phyloP scores from a whole-genome alignment of 768 basidiomycete genomes.

The Leccinum fibrillosum region DNA sequence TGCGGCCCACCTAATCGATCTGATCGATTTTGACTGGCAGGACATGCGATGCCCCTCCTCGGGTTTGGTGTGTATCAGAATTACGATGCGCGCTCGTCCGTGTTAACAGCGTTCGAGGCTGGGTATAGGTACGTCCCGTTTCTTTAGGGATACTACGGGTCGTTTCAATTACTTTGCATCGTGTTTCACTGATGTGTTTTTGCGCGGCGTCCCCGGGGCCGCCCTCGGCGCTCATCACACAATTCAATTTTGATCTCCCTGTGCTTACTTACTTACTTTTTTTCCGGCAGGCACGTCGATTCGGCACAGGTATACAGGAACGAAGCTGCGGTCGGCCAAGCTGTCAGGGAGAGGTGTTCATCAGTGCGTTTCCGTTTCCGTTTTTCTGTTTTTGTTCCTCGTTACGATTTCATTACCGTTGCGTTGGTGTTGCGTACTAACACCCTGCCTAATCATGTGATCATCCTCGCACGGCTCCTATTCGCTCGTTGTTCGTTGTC shows the following conservation, averaged over 20 bases:
- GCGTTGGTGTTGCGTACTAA: not conserved
- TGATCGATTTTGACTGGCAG: conserved; percentile 27
- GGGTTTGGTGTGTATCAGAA: conserved; percentile 76
- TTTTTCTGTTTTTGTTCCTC: not conserved
- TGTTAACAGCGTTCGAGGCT: conserved; percentile 56
- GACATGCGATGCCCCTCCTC: conserved; percentile 57
- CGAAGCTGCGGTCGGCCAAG: conserved; percentile 59
- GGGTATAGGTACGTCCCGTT: conserved; percentile 54
- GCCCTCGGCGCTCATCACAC: not conserved
- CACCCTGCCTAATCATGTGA: not conserved
- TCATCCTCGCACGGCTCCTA: not conserved
- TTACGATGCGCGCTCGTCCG: conserved; percentile 50
- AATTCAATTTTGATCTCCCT: not conserved
- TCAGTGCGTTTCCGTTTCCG: conserved; percentile 47
- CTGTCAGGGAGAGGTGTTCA: conserved; percentile 60
- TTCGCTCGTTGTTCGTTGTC: not conserved
- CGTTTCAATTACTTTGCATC: not conserved
- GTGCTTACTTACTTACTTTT: not conserved
- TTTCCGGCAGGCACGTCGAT: conserved; percentile 58
- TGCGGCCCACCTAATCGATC: not conserved
- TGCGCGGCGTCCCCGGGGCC: not conserved
- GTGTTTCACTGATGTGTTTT: not conserved
- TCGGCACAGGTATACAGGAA: conserved; percentile 69
- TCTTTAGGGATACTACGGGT: not conserved
- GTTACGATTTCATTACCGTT: not conserved